Evolutionary conservation across 306 rosid genomes (phyloP), one percentile per base, ranked within the genome.

Genomic region (Oemleria cerasiformis): DNA sequence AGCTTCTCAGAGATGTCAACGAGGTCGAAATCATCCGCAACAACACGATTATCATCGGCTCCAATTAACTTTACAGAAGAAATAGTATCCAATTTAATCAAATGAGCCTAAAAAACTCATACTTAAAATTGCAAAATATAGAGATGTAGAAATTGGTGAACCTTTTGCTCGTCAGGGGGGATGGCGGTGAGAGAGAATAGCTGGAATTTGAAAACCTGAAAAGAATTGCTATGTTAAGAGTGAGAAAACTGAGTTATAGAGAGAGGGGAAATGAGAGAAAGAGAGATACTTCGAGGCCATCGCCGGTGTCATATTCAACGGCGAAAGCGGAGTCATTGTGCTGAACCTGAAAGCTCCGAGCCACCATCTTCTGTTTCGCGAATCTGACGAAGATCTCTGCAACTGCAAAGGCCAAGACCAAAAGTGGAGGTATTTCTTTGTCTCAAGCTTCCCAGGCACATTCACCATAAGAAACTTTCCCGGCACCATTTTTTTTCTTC

Each of bases 131-230:
- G 1, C 13, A 21, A 30, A 60, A 45, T 9, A 36, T 67, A 66
- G 41, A 48, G 51, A 67, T 40, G 60, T 36, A 75, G 23, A 71
- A 38, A 65, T 8, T 8, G 38, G 5, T 6, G 19, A 6, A 91
- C 97, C 95, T 91, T 87, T 65, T 91, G 97, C 0, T 84, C 84
- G 7, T 87, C 80, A 1, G 97, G 97, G n/a, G 84, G 81, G 43
- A 88, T 40, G 0, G 85, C 84, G 59, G 96, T 85, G 78, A 91
- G 89, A 7, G 97, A 91, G 74, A 85, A 91, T 47, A 91, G 88
- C 74, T 88, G 97, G 72, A 82, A 77, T 75, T 84, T 86, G 80
- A 91, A 74, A 76, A 86, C 85, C 97, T 91, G 84, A 25, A 68
- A 21, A 7, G 19, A 71, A 50, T 13, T 4, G 20, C 8, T n/a